Base-by-base conservation (phyloP, 2,329 filamentous ascomycete genomes). In the Monosporascus sp. region DNA sequence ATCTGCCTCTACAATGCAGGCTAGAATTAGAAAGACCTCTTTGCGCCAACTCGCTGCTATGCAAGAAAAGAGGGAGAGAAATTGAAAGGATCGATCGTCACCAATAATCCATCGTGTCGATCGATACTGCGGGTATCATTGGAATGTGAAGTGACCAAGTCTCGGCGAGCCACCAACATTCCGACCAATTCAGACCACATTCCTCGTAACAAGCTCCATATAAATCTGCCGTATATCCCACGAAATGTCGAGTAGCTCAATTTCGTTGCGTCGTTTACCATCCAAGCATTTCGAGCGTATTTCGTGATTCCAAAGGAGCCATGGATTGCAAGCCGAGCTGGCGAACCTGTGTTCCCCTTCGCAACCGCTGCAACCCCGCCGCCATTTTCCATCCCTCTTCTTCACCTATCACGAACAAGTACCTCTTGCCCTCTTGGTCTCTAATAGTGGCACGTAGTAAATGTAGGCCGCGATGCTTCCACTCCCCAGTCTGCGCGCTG, bases 331-430 rank as follows among this genome's bases (percentile, higher is more conserved):
- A 77, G 5, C 80, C 81, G 46, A 87, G 71, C 53, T 81, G 78
- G 51, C 82, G 74, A 35, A 79, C 80, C 66, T 85, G 82, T 3
- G 78, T 79, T 5, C 85, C 84, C 51, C 78, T 77, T 50, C 83
- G 73, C 61, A 88, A 68, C 45, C 80, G 76, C 66, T 85, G 81
- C 60, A 88, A 65, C 2, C 82, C 84, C 37, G 80, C 72, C 1
- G 82, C 76, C 24, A 88, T 73, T 76, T 88, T 88, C 85, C 85
- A 88, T 27, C 78, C 78, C 66, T 88, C 85, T 56, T 82, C 78
- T 64, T 87, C 83, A 41, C 77, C 74, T 37, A 88, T 70, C 9
- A 88, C 77, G 63, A 88, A 87, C 37, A 88, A 68, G 63, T 82
- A 87, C 37, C 83, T 77, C 70, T 85, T 86, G 44, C 82, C 82